Conservation (phyloP, 129 eudicot genomes). For the sunflower (Helianthus annuus) region DNA sequence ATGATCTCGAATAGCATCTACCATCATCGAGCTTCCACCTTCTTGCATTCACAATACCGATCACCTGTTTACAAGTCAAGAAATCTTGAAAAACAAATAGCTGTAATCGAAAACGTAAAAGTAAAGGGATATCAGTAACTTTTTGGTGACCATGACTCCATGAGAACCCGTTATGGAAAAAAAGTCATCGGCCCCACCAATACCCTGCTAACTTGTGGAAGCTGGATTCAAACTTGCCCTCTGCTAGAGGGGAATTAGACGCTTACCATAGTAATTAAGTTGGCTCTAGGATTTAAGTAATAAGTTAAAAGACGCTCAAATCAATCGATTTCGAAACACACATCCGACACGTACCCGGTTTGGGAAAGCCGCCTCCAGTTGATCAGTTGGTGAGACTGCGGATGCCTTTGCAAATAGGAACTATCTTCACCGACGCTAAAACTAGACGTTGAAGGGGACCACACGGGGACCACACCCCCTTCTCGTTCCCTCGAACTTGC, state of each 20-base stretch:
- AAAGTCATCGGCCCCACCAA: no score
- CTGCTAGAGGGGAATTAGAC: background rate
- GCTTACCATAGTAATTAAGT: background rate
- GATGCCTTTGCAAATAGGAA: slow-evolving; percentile 74
- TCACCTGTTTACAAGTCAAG: slow-evolving; percentile 16
- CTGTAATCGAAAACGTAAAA: background rate
- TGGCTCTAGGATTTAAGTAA: background rate
- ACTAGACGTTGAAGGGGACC: slow-evolving; percentile 76
- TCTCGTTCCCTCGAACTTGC: slow-evolving; percentile 58
- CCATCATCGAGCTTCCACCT: slow-evolving; percentile 29
- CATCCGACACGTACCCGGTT: slow-evolving; percentile 60
- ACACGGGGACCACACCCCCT: slow-evolving; percentile 83
- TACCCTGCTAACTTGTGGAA: no score
- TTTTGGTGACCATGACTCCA: no score
- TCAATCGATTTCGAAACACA: background rate
- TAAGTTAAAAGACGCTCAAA: background rate
- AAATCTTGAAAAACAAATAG: slow-evolving; percentile 24
- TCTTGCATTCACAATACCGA: slow-evolving; percentile 16
- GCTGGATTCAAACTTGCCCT: no score
- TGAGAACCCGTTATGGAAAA: no score
- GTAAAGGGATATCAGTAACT: background rate
- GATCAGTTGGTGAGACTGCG: slow-evolving; percentile 68
- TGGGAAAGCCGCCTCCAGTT: slow-evolving; percentile 82
- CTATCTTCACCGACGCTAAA: slow-evolving; percentile 61
- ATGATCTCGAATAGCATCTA: slow-evolving; percentile 16